Evolutionary conservation across 2,329 filamentous ascomycete species (phyloP).

Genomic region (Diaporthe vexans): DNA sequence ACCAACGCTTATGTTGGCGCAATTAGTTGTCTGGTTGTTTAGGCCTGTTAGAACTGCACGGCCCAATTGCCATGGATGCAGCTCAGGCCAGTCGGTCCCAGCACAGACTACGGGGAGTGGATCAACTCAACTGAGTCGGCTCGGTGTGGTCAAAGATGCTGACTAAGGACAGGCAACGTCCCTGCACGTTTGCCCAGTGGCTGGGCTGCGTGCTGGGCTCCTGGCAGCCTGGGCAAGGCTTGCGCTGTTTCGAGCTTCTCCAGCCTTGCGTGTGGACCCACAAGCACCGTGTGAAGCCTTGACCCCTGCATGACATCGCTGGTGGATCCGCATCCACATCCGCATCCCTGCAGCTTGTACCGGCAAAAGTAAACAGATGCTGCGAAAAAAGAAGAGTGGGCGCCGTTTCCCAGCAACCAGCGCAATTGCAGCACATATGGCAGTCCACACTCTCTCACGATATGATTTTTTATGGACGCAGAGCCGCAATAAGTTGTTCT

Average conservation of each 20-base stretch:
- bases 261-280: slow-evolving; percentile 34
- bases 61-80: neutral
- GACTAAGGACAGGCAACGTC: slow-evolving; percentile 1
- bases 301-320: slow-evolving; percentile 27
- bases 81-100: too few relatives aligned
- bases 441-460: neutral
- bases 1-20: neutral
- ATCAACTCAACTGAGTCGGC: too few relatives aligned
- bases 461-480: neutral
- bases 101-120: too few relatives aligned
- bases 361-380: slow-evolving; percentile 21
- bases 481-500: neutral
- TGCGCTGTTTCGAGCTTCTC: neutral
- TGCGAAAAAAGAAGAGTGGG: slow-evolving; percentile 3
- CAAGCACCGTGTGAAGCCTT: slow-evolving; percentile 4
- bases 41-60: neutral
- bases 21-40: neutral
- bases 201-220: too few relatives aligned
- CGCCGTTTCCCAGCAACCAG: slow-evolving; percentile 34
- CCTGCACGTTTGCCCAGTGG: neutral
- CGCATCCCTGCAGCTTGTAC: slow-evolving; percentile 26
- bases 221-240: too few relatives aligned
- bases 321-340: slow-evolving; percentile 8
- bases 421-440: neutral
- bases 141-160: neutral